Percentiles rank a stretch among this genome's conserved stretches.
Evolutionary conservation across 1,284 basidiomycete genomes (phyloP).

Genomic region (Hymenochaete sp.): DNA sequence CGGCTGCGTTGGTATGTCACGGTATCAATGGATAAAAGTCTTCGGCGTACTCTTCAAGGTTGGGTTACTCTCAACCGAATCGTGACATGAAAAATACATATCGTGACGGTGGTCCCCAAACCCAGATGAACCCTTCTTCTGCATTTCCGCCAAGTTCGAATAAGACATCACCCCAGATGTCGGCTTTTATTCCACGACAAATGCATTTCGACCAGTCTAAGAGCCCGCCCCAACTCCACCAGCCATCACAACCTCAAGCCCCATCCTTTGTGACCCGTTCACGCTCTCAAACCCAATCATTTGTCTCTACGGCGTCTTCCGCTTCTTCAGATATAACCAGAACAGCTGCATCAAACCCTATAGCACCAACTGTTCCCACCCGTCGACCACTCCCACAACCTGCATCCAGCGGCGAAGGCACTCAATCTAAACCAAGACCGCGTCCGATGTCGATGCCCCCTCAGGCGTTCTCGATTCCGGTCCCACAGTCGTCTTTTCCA

Average conservation of each 20-base stretch:
- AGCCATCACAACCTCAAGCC: constrained; percentile 12
- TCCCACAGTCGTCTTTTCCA: constrained; percentile 8
- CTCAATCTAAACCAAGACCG: constrained; percentile 3
- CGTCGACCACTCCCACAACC: constrained; percentile 14
- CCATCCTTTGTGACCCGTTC: not conserved
- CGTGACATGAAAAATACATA: too few species aligned
- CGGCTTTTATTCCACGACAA: too few species aligned
- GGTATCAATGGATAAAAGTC: too few species aligned
- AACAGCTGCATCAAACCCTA: constrained; percentile 9
- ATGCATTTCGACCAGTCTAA: too few species aligned
- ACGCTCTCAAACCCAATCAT: constrained; percentile 9
- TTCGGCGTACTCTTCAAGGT: too few species aligned
- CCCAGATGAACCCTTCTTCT: too few species aligned
- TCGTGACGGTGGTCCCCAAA: too few species aligned
- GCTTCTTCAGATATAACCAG: constrained; percentile 1
- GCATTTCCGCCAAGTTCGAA: too few species aligned
- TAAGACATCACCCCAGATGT: too few species aligned
- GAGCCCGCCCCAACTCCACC: constrained; percentile 6
- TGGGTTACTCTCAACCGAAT: too few species aligned
- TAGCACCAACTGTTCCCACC: not conserved
- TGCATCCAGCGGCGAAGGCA: not conserved
- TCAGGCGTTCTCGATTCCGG: constrained; percentile 10
- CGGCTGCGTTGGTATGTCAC: too few species aligned
- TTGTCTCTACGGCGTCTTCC: not conserved
- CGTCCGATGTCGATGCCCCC: constrained; percentile 16